Evolutionary conservation across 1,139 yeast species (phyloP).

Genomic region (Yamadazyma jaroonii): DNA sequence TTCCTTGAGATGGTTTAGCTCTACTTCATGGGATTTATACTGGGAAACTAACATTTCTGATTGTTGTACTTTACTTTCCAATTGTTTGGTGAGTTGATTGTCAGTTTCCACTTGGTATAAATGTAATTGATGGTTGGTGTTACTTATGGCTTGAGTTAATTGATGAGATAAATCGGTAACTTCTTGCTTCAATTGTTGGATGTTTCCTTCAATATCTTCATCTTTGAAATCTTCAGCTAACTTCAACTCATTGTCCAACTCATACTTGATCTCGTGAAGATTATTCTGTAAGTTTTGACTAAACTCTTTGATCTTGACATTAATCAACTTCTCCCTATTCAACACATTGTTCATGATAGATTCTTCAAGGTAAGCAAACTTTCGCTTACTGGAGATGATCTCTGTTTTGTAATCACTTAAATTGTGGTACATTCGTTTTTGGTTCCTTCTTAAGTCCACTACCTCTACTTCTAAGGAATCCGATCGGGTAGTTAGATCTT

Average conservation of each 20-base stretch:
- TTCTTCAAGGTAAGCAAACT: constrained; percentile 26
- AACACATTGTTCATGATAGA: constrained; percentile 26
- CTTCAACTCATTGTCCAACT: constrained; percentile 29
- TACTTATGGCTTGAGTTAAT: constrained; percentile 12
- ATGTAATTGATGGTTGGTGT: constrained; percentile 19
- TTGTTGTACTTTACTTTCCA: constrained; percentile 6
- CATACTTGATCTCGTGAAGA: constrained; percentile 30
- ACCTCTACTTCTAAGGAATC: constrained; percentile 23
- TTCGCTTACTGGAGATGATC: constrained; percentile 18
- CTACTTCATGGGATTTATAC: background rate
- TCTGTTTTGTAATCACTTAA: constrained; percentile 18
- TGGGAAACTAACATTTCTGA: constrained; percentile 2
- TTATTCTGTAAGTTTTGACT: constrained; percentile 24
- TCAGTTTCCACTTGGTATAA: constrained; percentile 16
- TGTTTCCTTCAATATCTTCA: constrained; percentile 17
- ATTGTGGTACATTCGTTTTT: constrained; percentile 20
- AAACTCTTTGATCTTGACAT: constrained; percentile 22
- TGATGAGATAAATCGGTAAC: constrained; percentile 6
- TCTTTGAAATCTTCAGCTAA: constrained; percentile 27
- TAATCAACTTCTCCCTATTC: constrained; percentile 25
- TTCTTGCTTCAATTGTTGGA: constrained; percentile 14
- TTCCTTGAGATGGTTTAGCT: background rate
- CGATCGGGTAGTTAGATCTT: constrained; percentile 15
- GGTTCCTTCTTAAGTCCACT: constrained; percentile 20
- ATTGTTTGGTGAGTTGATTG: constrained; percentile 5